Evolutionary conservation across 371 early-diverging fungal species (phyloP).

Genomic region (Haplosporangium sp.): DNA sequence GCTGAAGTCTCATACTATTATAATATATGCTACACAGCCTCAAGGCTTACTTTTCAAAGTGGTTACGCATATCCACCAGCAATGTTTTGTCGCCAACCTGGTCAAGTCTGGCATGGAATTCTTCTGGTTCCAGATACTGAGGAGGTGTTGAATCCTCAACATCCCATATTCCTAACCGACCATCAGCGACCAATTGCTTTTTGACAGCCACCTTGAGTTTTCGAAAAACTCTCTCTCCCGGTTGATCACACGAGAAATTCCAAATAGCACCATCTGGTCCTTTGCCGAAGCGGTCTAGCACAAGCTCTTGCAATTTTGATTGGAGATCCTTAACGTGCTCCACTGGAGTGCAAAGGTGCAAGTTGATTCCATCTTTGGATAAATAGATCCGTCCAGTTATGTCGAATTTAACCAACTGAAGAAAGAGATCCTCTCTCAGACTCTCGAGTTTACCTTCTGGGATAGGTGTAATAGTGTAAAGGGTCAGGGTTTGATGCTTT

Average conservation of each 20-base stretch:
- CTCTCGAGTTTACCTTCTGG: conserved; percentile 22
- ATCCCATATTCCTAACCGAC: conserved; percentile 48
- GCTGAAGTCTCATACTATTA: neutral
- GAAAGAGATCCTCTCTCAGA: conserved; percentile 42
- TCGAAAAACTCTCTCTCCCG: conserved; percentile 61
- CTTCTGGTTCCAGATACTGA: conserved; percentile 67
- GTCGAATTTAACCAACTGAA: conserved; percentile 58
- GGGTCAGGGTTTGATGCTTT: conserved; percentile 46
- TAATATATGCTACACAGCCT: neutral
- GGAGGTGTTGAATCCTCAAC: conserved; percentile 67
- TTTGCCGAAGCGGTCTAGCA: conserved; percentile 55
- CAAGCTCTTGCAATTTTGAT: conserved; percentile 20
- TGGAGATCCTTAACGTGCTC: conserved; percentile 43
- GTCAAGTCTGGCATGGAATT: conserved; percentile 67
- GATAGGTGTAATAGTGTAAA: conserved; percentile 48
- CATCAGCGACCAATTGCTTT: conserved; percentile 66
- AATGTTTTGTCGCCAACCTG: conserved; percentile 57
- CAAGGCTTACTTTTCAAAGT: conserved; percentile 71
- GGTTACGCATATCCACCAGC: conserved; percentile 79
- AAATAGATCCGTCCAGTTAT: conserved; percentile 76
- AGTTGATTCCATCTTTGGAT: conserved; percentile 72
- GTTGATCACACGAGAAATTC: conserved; percentile 70
- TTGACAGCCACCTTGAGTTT: conserved; percentile 73
- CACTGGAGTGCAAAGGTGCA: conserved; percentile 72
- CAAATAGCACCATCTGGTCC: conserved; percentile 61